These are phyloP conservation scores for Saccharum officinarum DNA, from an alignment of 176 grass and related monocot species.

Conservation along the genomic window DNA sequence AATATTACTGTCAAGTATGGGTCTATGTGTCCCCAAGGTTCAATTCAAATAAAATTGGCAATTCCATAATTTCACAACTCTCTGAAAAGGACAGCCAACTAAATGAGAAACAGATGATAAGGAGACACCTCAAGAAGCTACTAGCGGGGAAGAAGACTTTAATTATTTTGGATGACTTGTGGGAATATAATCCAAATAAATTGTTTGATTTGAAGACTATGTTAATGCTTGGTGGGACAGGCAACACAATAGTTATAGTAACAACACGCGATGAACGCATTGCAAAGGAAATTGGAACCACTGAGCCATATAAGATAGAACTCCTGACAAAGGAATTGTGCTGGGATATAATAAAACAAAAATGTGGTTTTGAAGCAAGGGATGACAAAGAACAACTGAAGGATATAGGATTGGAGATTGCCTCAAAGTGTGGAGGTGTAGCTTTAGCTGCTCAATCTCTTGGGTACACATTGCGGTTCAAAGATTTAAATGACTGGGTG, in stretches of 20 bases:
- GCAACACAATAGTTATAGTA: constrained; percentile 1
- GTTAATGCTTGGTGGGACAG: neutral
- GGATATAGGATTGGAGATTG: neutral
- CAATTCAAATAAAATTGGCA: neutral
- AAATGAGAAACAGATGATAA: neutral
- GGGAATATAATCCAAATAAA: neutral
- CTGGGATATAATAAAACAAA: constrained; percentile 8
- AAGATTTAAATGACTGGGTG: neutral
- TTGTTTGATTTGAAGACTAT: neutral
- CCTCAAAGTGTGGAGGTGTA: neutral
- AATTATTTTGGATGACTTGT: constrained; percentile 38
- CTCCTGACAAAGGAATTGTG: neutral
- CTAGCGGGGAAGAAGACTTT: constrained; percentile 1
- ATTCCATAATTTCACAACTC: neutral
- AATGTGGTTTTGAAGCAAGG: neutral
- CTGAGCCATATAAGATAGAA: neutral
- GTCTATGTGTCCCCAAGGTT: constrained; percentile 14
- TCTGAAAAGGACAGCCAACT: neutral
- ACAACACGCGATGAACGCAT: neutral
- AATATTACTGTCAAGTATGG: neutral
- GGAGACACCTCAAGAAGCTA: neutral
- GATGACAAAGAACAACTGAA: neutral
- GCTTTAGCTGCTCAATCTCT: constrained; percentile 3
- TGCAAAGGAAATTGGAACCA: neutral
- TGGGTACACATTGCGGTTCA: neutral